A percentile compares a stretch with the other conserved stretches of the same genome.
Conservation (phyloP, 768 basidiomycete genomes). For the Amanita brunnescens region DNA sequence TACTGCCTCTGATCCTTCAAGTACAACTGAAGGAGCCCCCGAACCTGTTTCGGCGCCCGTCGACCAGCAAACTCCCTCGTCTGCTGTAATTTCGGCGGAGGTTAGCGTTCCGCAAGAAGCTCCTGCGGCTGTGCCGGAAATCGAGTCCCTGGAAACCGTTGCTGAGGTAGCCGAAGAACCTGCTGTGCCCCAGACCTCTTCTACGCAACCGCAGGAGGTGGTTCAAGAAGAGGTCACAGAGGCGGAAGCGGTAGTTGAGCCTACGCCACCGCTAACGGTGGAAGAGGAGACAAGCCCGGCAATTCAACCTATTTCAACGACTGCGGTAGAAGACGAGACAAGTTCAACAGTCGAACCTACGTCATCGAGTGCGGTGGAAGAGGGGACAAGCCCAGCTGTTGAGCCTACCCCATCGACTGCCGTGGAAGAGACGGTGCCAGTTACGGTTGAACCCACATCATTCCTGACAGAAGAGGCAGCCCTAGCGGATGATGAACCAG, state of each 20-base stretch:
- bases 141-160: slow-evolving; percentile 1
- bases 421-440: slow-evolving; percentile 1
- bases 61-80: not conserved
- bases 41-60: not conserved
- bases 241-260: slow-evolving; percentile 1
- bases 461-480: slow-evolving; percentile 8
- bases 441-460: not conserved
- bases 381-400: too few relatives aligned
- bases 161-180: slow-evolving; percentile 5
- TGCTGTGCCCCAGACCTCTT: not conserved
- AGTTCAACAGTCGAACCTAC: not conserved
- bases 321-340: not conserved
- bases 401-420: not conserved
- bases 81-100: not conserved
- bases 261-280: not conserved
- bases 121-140: not conserved
- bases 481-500: slow-evolving; percentile 5
- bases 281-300: too few relatives aligned
- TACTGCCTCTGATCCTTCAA: not conserved
- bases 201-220: not conserved
- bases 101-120: not conserved
- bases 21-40: not conserved
- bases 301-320: too few relatives aligned
- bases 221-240: not conserved
- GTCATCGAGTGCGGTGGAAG: too few relatives aligned